These are phyloP conservation scores for Psilocybe sp. DNA, from an alignment of 768 basidiomycete species.

Conservation along the genomic window DNA sequence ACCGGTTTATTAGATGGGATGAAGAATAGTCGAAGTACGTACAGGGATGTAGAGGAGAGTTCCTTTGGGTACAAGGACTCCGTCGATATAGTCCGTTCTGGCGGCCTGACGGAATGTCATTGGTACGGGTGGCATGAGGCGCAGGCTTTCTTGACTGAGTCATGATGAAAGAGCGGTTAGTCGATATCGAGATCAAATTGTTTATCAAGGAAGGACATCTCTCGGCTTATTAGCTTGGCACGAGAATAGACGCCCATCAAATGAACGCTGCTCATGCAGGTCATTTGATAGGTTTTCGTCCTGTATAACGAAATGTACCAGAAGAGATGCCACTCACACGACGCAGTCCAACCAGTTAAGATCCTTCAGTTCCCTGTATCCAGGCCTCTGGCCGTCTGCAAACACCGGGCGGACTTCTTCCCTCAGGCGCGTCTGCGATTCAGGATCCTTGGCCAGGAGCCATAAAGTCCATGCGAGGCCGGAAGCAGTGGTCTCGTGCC, in stretches of 20 bases:
- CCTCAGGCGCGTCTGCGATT: conserved; percentile 48
- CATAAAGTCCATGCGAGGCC: conserved; percentile 52
- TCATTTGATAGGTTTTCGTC: not conserved
- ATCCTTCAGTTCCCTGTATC: conserved; percentile 37
- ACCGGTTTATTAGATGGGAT: not conserved
- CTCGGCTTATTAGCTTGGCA: no score
- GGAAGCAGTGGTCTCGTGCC: conserved; percentile 44
- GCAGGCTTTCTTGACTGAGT: conserved; percentile 36
- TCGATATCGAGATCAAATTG: not conserved
- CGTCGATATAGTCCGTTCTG: conserved; percentile 38
- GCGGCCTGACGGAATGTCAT: conserved; percentile 35
- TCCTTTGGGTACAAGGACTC: conserved; percentile 39
- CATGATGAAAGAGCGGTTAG: not conserved
- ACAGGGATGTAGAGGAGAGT: conserved; percentile 40
- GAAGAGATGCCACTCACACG: conserved; percentile 25
- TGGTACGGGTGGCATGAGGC: conserved; percentile 38
- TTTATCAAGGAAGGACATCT: no score
- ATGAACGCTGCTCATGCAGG: not conserved
- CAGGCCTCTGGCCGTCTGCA: conserved; percentile 27
- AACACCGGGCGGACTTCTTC: conserved; percentile 47
- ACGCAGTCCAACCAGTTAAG: conserved; percentile 39
- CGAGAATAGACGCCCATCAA: no score
- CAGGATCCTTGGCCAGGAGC: conserved; percentile 49
- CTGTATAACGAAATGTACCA: no score
- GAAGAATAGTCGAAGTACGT: not conserved